Evolutionary conservation across 2,329 filamentous ascomycete species (phyloP).

Genomic region (Epichloe coenophiala): DNA sequence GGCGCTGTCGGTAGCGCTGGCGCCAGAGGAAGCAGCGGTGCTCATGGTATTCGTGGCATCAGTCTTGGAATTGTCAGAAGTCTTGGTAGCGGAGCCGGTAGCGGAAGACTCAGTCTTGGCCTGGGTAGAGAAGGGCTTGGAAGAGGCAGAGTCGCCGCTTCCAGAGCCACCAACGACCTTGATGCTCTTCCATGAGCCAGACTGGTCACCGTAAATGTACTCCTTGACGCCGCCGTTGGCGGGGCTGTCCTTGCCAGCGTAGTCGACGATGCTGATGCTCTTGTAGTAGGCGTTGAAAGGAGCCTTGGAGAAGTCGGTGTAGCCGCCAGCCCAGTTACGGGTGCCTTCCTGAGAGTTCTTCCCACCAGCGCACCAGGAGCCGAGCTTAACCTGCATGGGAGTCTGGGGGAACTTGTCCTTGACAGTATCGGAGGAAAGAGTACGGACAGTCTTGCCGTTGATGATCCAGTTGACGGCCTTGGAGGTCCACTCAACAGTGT

Average conservation of each 20-base stretch:
- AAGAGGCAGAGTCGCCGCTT: conserved; percentile 50
- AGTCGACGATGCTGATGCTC: conserved; percentile 30
- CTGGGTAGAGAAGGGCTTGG: conserved; percentile 32
- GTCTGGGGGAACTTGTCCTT: conserved; percentile 55
- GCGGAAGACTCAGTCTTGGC: conserved; percentile 29
- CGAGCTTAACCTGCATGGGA: conserved; percentile 57
- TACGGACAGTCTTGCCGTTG: conserved; percentile 47
- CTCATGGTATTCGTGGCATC: conserved; percentile 10
- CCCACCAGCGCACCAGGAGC: conserved; percentile 51
- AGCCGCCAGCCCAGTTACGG: conserved; percentile 55
- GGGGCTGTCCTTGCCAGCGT: conserved; percentile 23
- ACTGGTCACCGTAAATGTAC: conserved; percentile 28
- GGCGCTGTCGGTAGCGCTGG: conserved; percentile 4
- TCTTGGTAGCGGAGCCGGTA: background rate
- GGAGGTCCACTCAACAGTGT: conserved; percentile 55
- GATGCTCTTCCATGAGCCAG: conserved; percentile 30
- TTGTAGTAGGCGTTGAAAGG: conserved; percentile 32
- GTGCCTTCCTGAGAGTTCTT: conserved; percentile 52
- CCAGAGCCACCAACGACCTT: conserved; percentile 58
- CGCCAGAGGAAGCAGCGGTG: conserved; percentile 8
- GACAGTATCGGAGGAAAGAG: conserved; percentile 43
- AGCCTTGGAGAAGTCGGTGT: conserved; percentile 28
- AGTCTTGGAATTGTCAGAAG: conserved; percentile 1
- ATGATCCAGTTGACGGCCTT: conserved; percentile 51
- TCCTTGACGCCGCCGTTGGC: conserved; percentile 23